Evolutionary conservation across 2,329 filamentous ascomycete genomes (phyloP).

Genomic region (Seiridium cupressi): DNA sequence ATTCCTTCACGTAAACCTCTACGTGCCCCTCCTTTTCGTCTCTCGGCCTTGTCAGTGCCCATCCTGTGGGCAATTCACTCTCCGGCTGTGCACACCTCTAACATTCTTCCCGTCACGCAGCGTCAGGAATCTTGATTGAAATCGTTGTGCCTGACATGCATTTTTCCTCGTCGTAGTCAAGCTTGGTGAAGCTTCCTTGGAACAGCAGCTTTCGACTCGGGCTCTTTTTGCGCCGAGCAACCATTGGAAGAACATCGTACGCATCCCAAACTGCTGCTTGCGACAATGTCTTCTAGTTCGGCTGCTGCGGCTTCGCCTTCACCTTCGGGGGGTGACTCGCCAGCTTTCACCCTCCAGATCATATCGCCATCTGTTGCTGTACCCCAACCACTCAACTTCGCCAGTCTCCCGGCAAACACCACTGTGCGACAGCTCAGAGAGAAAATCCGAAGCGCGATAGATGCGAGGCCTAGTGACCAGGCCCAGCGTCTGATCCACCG

Average conservation of each 20-base stretch:
- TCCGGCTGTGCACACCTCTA: too few relatives aligned
- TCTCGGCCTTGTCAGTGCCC: too few relatives aligned
- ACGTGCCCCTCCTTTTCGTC: not conserved
- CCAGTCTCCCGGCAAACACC: slow-evolving; percentile 44
- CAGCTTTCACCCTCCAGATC: slow-evolving; percentile 54
- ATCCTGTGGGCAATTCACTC: too few relatives aligned
- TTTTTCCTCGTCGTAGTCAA: not conserved
- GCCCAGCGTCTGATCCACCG: slow-evolving; percentile 60
- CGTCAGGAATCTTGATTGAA: too few relatives aligned
- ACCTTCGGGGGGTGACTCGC: slow-evolving; percentile 21
- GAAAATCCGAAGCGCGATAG: slow-evolving; percentile 51
- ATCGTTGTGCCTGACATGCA: not conserved
- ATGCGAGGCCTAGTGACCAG: slow-evolving; percentile 49
- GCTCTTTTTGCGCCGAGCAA: slow-evolving; percentile 11
- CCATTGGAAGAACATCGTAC: too few relatives aligned
- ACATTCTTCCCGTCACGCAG: too few relatives aligned
- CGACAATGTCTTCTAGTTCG: slow-evolving; percentile 35
- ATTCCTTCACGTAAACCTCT: not conserved
- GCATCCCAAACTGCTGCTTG: not conserved
- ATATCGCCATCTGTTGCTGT: slow-evolving; percentile 58
- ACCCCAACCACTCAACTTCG: slow-evolving; percentile 47
- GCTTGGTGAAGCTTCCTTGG: not conserved
- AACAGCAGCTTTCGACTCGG: not conserved
- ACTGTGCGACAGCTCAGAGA: slow-evolving; percentile 58
- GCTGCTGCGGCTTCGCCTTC: not conserved